Conservation (phyloP, 768 basidiomycete species). For the Boletus sp. region DNA sequence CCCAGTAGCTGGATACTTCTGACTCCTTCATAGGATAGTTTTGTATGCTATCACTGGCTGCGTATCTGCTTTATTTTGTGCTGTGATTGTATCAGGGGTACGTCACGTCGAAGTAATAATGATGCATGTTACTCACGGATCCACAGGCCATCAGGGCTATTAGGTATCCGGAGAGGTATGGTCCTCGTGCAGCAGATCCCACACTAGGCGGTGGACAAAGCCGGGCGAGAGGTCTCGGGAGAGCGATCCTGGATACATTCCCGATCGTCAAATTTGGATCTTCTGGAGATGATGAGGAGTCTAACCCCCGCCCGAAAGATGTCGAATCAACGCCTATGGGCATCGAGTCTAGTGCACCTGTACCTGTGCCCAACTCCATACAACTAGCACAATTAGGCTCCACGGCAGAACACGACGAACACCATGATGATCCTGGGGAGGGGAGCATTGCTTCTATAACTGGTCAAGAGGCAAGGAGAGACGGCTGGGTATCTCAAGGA, state of each 20-base stretch:
- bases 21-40: conserved; percentile 54
- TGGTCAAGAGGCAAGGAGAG: neutral
- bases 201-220: conserved; percentile 46
- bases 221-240: conserved; percentile 80
- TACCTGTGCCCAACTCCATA: conserved; percentile 8
- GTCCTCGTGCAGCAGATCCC: conserved; percentile 54
- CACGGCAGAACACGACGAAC: neutral
- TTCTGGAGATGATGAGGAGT: conserved; percentile 16
- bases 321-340: conserved; percentile 24
- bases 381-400: conserved; percentile 8
- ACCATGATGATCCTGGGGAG: neutral
- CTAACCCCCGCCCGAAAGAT: conserved; percentile 29
- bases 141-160: conserved; percentile 77
- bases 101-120: conserved; percentile 23
- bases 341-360: neutral
- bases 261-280: conserved; percentile 84
- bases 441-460: neutral
- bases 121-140: neutral
- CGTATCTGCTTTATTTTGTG: conserved; percentile 79
- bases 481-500: conserved; percentile 2
- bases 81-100: conserved; percentile 85
- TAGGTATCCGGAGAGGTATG: conserved; percentile 89
- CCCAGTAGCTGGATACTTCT: conserved; percentile 5
- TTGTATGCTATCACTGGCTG: conserved; percentile 87
- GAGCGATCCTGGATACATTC: conserved; percentile 95